phyloP scores from a whole-genome alignment of 2,329 filamentous ascomycete species.

The Colletotrichum magnum region DNA sequence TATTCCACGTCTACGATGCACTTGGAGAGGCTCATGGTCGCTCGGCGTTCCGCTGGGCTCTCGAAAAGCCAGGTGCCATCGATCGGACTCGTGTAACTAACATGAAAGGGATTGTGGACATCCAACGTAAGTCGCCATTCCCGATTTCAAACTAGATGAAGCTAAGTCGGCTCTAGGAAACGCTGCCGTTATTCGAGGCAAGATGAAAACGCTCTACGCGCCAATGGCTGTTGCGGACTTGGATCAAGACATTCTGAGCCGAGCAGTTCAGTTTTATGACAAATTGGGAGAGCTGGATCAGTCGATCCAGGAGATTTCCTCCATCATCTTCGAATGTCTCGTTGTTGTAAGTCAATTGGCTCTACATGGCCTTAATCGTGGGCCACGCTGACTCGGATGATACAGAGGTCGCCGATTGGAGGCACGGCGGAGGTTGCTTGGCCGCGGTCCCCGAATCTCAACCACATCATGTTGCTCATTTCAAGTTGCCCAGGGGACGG shows the following conservation, averaged over 20 bases:
- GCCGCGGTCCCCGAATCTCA: conserved; percentile 15
- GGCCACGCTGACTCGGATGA: neutral
- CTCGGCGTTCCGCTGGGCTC: conserved; percentile 10
- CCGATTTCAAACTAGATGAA: too few species aligned
- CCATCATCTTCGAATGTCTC: conserved; percentile 19
- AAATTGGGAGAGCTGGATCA: conserved; percentile 9
- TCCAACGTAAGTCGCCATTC: conserved; percentile 8
- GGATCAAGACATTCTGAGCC: neutral
- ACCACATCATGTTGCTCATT: conserved; percentile 24
- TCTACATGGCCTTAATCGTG: neutral
- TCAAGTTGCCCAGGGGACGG: conserved; percentile 21
- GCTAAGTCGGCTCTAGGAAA: conserved; percentile 7
- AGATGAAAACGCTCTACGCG: conserved; percentile 31
- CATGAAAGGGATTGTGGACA: conserved; percentile 28
- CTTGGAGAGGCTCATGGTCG: conserved; percentile 25
- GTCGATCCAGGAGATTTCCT: conserved; percentile 16
- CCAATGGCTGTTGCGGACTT: conserved; percentile 28
- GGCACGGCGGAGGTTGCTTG: conserved; percentile 25
- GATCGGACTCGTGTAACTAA: conserved; percentile 29
- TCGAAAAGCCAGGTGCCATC: conserved; percentile 22
- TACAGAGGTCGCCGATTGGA: conserved; percentile 20
- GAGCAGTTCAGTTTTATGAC: conserved; percentile 22
- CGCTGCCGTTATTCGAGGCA: conserved; percentile 16
- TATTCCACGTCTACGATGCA: conserved; percentile 29
- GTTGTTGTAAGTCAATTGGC: conserved; percentile 6